These are phyloP conservation scores for Claviceps arundinis DNA, from an alignment of 2,329 filamentous ascomycete genomes.

Conservation along the genomic window DNA sequence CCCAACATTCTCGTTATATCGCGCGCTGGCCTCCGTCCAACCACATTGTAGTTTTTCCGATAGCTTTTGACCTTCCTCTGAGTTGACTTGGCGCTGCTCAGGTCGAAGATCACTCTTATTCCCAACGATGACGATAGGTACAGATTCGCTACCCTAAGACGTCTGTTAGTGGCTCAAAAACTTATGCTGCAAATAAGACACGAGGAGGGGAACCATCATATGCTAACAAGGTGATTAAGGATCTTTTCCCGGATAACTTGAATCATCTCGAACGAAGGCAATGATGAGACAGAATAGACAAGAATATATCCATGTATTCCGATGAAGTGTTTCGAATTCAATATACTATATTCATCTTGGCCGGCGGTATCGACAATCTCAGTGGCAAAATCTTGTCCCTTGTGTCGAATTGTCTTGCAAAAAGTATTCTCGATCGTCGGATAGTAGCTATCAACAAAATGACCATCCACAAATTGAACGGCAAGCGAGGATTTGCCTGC, in stretches of 20 bases:
- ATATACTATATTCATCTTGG: constrained; percentile 97
- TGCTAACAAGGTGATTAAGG: constrained; percentile 74
- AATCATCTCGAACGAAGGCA: constrained; percentile 95
- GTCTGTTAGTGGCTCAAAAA: neutral
- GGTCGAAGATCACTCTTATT: constrained; percentile 93
- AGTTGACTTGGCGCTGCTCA: constrained; percentile 81
- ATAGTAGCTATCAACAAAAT: constrained; percentile 98
- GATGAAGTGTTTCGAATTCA: constrained; percentile 98
- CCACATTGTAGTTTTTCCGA: constrained; percentile 81
- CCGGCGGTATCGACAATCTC: constrained; percentile 98
- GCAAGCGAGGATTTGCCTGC: constrained; percentile 94
- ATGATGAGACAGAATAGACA: constrained; percentile 91
- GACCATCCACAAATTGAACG: constrained; percentile 91
- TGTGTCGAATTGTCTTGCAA: constrained; percentile 85
- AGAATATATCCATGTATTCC: constrained; percentile 98
- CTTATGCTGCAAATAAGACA: neutral
- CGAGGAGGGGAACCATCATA: constrained; percentile 6
- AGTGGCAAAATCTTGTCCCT: constrained; percentile 83
- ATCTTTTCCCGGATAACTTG: constrained; percentile 95
- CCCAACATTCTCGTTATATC: constrained; percentile 85
- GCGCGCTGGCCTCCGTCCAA: constrained; percentile 88
- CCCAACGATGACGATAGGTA: constrained; percentile 87
- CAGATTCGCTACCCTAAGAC: constrained; percentile 69
- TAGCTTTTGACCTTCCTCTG: constrained; percentile 74
- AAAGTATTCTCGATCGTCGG: constrained; percentile 99